phyloP scores from a whole-genome alignment of 768 basidiomycete genomes.

The Calvatia gigantea region DNA sequence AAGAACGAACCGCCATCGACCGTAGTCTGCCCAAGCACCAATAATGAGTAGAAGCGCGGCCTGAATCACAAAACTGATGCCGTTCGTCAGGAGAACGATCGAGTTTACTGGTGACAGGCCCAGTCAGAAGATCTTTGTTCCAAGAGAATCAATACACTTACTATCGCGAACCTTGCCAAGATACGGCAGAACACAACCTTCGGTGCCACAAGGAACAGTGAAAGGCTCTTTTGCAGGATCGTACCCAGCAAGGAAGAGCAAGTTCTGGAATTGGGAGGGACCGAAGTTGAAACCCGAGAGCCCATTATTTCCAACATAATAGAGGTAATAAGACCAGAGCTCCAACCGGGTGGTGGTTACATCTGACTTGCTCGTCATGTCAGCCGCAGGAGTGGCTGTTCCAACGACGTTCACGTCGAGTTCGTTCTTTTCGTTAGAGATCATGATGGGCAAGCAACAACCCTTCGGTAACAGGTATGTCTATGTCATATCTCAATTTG shows the following conservation, averaged over 20 bases:
- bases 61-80: conserved; percentile 76
- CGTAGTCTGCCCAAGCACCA: conserved; percentile 82
- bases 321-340: conserved; percentile 60
- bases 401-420: too few species aligned
- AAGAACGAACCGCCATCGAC: conserved; percentile 58
- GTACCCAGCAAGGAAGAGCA: conserved; percentile 70
- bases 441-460: neutral
- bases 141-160: conserved; percentile 26
- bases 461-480: neutral
- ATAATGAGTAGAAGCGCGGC: conserved; percentile 60
- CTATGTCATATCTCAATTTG: too few species aligned
- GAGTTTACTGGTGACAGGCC: conserved; percentile 53
- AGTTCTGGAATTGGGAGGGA: conserved; percentile 72
- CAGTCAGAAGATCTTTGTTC: neutral
- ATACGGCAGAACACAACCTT: conserved; percentile 64
- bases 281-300: conserved; percentile 70
- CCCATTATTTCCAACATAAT: conserved; percentile 66
- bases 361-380: neutral
- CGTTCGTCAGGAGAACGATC: conserved; percentile 75
- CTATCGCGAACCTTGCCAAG: conserved; percentile 59
- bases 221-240: conserved; percentile 61
- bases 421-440: neutral
- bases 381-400: neutral
- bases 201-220: conserved; percentile 43
- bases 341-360: conserved; percentile 42